These are phyloP conservation scores for Neurospora sp. DNA, from an alignment of 495 filamentous ascomycete species.

Conservation along the genomic window DNA sequence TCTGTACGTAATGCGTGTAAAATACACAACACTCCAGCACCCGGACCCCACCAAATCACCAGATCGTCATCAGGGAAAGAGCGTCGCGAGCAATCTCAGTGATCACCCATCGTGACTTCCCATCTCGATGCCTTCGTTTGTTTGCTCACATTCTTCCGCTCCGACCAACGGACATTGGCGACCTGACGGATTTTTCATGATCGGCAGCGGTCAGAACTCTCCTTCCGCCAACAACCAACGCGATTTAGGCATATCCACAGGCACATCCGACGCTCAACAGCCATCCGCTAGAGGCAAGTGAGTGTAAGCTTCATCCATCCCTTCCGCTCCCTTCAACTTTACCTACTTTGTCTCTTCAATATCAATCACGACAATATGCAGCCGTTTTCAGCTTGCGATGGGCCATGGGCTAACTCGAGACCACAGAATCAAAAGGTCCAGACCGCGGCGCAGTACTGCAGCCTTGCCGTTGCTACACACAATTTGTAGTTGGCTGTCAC, in stretches of 20 bases:
- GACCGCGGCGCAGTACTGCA: background rate
- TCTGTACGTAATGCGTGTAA: no score
- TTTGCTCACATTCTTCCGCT: background rate
- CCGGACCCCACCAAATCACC: background rate
- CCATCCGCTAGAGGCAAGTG: background rate
- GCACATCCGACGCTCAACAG: background rate
- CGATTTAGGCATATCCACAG: background rate
- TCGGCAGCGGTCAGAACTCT: background rate
- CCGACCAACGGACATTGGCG: background rate
- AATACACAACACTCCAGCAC: no score
- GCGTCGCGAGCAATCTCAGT: background rate
- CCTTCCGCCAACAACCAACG: background rate
- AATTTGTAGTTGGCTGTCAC: background rate
- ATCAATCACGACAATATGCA: background rate
- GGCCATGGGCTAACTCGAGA: background rate
- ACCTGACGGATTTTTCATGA: background rate
- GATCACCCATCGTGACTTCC: background rate
- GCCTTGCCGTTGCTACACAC: background rate
- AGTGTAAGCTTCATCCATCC: background rate
- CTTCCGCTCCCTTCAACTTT: background rate
- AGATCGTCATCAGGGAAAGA: background rate
- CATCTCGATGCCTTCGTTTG: background rate
- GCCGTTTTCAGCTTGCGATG: background rate
- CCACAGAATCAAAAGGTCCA: background rate
- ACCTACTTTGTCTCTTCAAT: background rate